These are phyloP conservation scores for Antitrichia curtipendula DNA, from an alignment of 225 moss, liverwort and hornwort species.

Conservation along the genomic window DNA sequence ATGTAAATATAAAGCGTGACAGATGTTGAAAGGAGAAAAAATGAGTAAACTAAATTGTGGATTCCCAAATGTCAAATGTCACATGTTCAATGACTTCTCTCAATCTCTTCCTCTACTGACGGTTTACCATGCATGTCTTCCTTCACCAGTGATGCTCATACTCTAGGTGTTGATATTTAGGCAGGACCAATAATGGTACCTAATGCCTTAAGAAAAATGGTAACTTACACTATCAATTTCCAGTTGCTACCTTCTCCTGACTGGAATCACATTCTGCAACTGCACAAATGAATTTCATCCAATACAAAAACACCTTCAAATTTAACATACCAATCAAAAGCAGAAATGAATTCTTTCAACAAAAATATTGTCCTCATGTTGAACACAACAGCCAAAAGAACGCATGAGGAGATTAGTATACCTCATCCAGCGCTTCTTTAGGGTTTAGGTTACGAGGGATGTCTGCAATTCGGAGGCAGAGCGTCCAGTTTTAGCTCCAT, in stretches of 20 bases:
- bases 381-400: background rate
- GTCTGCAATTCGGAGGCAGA: slow-evolving; percentile 34
- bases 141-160: background rate
- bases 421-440: slow-evolving; percentile 51
- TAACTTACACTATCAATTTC: slow-evolving; percentile 20
- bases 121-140: background rate
- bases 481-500: slow-evolving; percentile 49
- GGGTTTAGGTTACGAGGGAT: slow-evolving; percentile 16
- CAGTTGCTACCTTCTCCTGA: slow-evolving; percentile 62
- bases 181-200: background rate
- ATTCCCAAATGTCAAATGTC: background rate
- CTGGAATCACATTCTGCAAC: slow-evolving; percentile 61
- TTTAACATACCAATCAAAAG: background rate
- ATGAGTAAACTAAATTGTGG: background rate
- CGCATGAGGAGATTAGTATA: background rate
- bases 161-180: background rate
- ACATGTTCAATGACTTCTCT: background rate
- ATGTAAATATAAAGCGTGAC: too few species aligned
- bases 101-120: background rate
- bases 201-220: background rate
- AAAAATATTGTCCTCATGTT: background rate
- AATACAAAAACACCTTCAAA: background rate
- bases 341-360: background rate
- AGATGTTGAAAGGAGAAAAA: background rate
- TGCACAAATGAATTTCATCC: background rate